Evolutionary conservation across 805 yeast species (phyloP).

Genomic region (Candida sphagnicola): DNA sequence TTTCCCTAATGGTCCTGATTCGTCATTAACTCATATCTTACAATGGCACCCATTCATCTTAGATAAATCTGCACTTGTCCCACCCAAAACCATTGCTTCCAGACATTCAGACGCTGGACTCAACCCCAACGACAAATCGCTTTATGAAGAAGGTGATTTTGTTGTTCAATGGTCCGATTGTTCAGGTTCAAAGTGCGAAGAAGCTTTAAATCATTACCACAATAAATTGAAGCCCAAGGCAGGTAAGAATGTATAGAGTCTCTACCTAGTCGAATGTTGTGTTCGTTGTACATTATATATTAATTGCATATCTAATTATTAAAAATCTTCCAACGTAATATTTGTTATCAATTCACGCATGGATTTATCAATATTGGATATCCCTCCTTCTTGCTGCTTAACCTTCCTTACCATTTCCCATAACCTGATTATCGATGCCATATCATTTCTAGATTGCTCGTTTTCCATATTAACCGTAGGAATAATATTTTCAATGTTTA

Average conservation of each 20-base stretch:
- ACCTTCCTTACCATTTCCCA: constrained; percentile 24
- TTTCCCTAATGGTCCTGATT: constrained; percentile 56
- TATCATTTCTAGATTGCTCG: constrained; percentile 18
- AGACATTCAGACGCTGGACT: constrained; percentile 24
- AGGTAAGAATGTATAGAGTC: neutral
- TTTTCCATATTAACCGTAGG: constrained; percentile 69
- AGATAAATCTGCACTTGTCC: constrained; percentile 68
- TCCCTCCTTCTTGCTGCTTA: constrained; percentile 7
- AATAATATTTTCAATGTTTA: constrained; percentile 52
- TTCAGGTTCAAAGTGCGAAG: constrained; percentile 49
- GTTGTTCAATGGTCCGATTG: constrained; percentile 62
- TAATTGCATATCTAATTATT: neutral
- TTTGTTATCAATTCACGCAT: constrained; percentile 5
- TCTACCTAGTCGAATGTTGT: neutral
- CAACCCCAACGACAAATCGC: constrained; percentile 30
- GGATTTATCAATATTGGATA: no score
- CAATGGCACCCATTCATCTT: constrained; percentile 93
- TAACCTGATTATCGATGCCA: constrained; percentile 28
- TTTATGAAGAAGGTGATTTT: constrained; percentile 63
- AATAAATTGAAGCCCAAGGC: constrained; percentile 4
- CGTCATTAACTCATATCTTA: constrained; percentile 79
- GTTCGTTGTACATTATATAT: no score
- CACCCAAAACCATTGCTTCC: constrained; percentile 39
- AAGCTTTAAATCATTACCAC: constrained; percentile 32
- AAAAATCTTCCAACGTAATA: constrained; percentile 8